phyloP scores from a whole-genome alignment of 2,329 filamentous ascomycete species.

The Aureobasidium leucospermi region DNA sequence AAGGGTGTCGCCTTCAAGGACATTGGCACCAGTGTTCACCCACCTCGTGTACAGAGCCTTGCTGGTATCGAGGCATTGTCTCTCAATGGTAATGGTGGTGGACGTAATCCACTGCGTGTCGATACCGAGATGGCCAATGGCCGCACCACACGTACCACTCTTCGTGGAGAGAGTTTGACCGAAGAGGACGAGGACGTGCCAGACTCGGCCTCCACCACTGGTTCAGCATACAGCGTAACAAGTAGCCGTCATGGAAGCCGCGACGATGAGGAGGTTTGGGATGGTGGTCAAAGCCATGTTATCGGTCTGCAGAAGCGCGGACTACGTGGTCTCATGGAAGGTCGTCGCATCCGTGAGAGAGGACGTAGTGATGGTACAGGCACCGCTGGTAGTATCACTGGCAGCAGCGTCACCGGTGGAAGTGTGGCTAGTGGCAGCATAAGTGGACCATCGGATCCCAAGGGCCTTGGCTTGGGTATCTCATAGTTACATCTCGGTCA shows the following conservation, averaged over 20 bases:
- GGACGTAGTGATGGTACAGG: constrained; percentile 33
- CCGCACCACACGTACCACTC: constrained; percentile 28
- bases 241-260: constrained; percentile 33
- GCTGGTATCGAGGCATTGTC: constrained; percentile 19
- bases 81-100: constrained; percentile 24
- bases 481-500: neutral
- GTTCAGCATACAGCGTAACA: constrained; percentile 23
- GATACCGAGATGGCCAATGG: constrained; percentile 42
- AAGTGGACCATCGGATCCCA: neutral
- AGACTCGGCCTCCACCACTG: constrained; percentile 28
- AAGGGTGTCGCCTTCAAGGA: constrained; percentile 64
- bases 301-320: constrained; percentile 94
- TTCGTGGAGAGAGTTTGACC: constrained; percentile 26
- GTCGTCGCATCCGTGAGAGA: constrained; percentile 73
- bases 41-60: constrained; percentile 42
- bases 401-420: neutral
- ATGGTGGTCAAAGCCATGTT: constrained; percentile 73
- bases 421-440: constrained; percentile 1
- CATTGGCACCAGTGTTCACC: constrained; percentile 29
- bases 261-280: constrained; percentile 63
- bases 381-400: neutral
- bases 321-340: constrained; percentile 88
- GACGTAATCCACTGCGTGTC: constrained; percentile 36
- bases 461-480: constrained; percentile 14
- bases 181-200: constrained; percentile 29